Base-by-base conservation (phyloP, 2,329 filamentous ascomycete genomes). In the Aaosphaeria arxii region DNA sequence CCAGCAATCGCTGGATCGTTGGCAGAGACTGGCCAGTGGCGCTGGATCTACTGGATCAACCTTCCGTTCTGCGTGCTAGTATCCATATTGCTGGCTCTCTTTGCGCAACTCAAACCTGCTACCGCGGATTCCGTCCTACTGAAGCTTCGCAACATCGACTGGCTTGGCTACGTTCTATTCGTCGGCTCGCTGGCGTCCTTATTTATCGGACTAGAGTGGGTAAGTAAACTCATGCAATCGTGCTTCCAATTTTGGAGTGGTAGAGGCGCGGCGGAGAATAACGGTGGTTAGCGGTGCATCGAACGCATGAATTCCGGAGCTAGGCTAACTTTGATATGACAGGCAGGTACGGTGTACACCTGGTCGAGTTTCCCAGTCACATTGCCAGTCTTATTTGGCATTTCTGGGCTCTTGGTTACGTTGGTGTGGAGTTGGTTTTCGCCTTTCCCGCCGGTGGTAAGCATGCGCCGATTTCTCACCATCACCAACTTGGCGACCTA, bases 81-180 rank as follows among this genome's bases (percentile, higher is more conserved):
- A 6, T 60, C 66, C n/a, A 31, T 61, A 42, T 52, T 64, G 39
- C 58, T 70, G 2, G 58, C 63, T 1, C 53, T 82, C 28, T 80
- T 81, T 57, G 67, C 84, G 6, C 45, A 55, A 17, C 45, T 63
- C 1, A 54, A 54, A 32, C 33, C 48, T 33, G 51, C 51, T 5
- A 38, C 50, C 9, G 30, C 72, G 69, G 33, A 71, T 35, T 68
- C 68, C 11, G 60, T 80, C 17, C 17, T 58, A 4, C 57, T 69
- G 30, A 80, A 81, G 49, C 61, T 81, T 1, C 66, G 62, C 31
- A 71, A 73, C 9, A 76, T 87, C 32, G 84, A 87, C 58, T 86
- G 80, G 75, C 43, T 80, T 30, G 84, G 85, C 0, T 76, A 77
- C 1, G 46, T 77, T 1, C 54, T 87, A 4, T 85, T 87, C 56